phyloP scores from a whole-genome alignment of 2,329 filamentous ascomycete genomes.

The Endoconidiophora laricicola region DNA sequence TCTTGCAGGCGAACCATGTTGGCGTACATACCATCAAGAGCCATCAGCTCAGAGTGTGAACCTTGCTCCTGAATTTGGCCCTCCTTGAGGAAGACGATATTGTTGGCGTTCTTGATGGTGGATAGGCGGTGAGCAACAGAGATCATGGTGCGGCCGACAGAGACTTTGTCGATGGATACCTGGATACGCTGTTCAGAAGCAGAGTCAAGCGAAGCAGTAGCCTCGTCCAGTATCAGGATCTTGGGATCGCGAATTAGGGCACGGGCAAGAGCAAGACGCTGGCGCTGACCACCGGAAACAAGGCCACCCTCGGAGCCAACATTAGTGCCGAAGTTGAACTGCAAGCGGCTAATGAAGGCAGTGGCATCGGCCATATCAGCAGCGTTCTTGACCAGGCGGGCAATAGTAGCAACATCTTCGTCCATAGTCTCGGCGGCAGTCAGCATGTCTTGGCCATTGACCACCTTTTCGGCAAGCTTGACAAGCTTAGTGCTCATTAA shows the following conservation, averaged over 20 bases:
- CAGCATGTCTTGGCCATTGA: slow-evolving; percentile 32
- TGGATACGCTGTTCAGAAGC: slow-evolving; percentile 39
- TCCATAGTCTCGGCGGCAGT: slow-evolving; percentile 27
- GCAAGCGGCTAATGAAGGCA: slow-evolving; percentile 35
- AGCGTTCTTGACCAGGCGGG: slow-evolving; percentile 32
- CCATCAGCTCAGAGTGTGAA: slow-evolving; percentile 42
- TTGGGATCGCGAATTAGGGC: slow-evolving; percentile 39
- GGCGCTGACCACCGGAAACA: slow-evolving; percentile 43
- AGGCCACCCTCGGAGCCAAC: slow-evolving; percentile 37
- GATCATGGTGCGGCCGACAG: slow-evolving; percentile 43
- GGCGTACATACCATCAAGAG: slow-evolving; percentile 32
- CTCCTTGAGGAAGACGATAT: slow-evolving; percentile 47
- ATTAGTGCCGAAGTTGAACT: slow-evolving; percentile 35
- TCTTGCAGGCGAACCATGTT: slow-evolving; percentile 32
- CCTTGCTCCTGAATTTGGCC: slow-evolving; percentile 48
- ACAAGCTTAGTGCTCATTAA: slow-evolving; percentile 33
- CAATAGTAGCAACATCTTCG: slow-evolving; percentile 31
- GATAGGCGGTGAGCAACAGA: slow-evolving; percentile 47
- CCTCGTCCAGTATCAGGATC: slow-evolving; percentile 44
- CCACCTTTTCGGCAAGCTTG: slow-evolving; percentile 33
- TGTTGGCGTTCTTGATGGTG: slow-evolving; percentile 46
- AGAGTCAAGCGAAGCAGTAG: slow-evolving; percentile 43
- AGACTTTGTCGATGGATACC: slow-evolving; percentile 27
- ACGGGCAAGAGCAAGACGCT: slow-evolving; percentile 41
- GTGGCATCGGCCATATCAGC: slow-evolving; percentile 42